Evolutionary conservation across 148 eudicot genomes (phyloP).

Genomic region (Suaeda aralocaspica): DNA sequence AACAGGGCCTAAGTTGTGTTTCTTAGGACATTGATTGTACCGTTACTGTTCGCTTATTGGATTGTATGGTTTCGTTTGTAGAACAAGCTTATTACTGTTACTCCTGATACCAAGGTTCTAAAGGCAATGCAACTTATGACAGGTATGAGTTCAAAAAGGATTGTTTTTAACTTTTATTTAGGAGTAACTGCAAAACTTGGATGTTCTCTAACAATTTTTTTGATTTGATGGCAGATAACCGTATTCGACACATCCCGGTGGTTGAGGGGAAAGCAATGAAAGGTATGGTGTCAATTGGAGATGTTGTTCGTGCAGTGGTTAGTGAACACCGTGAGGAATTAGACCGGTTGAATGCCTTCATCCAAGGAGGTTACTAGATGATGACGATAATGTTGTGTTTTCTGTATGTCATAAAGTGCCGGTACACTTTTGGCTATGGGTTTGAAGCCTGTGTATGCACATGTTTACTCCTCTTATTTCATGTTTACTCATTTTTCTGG

Average conservation of each 20-base stretch:
- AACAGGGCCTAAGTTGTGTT: no score
- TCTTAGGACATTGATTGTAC: neutral
- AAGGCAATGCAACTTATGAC: constrained; percentile 98
- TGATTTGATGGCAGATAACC: constrained; percentile 57
- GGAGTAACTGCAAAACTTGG: neutral
- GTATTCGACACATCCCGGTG: constrained; percentile 97
- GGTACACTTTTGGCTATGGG: constrained; percentile 13
- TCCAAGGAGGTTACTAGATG: constrained; percentile 93
- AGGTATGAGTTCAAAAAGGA: constrained; percentile 35
- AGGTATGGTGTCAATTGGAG: constrained; percentile 99
- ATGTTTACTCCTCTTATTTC: constrained; percentile 12
- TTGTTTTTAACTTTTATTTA: neutral
- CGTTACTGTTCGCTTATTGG: neutral
- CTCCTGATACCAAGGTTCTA: constrained; percentile 77
- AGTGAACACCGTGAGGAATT: constrained; percentile 88
- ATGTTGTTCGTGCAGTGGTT: constrained; percentile 98
- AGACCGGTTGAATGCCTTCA: constrained; percentile 82
- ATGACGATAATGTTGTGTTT: constrained; percentile 39
- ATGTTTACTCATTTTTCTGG: constrained; percentile 1
- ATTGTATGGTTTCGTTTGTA: constrained; percentile 32
- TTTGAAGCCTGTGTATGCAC: constrained; percentile 25
- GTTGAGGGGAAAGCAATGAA: constrained; percentile 58
- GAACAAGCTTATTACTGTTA: constrained; percentile 96
- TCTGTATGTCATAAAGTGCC: constrained; percentile 3
- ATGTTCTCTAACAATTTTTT: constrained; percentile 3